These are phyloP conservation scores for Fagus sylvatica DNA, from an alignment of 306 rosid species.

Conservation along the genomic window DNA sequence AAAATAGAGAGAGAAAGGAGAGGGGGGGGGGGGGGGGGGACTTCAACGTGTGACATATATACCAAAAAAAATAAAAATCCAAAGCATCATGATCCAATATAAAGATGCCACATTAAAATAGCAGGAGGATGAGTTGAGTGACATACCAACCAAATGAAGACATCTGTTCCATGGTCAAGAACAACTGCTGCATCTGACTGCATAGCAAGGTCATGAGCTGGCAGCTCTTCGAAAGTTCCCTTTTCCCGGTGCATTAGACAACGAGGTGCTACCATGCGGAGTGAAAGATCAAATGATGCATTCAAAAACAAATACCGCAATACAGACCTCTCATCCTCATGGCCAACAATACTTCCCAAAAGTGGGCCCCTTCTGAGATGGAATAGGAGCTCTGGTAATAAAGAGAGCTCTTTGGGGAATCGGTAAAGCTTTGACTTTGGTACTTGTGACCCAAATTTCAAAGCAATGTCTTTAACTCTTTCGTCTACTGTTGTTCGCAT, in stretches of 20 bases:
- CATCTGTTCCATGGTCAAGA: constrained; percentile 91
- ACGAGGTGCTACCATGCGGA: constrained; percentile 94
- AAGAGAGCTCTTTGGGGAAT: constrained; percentile 80
- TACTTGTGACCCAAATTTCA: constrained; percentile 71
- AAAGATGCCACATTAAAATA: neutral
- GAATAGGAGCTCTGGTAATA: constrained; percentile 82
- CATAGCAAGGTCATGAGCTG: constrained; percentile 94
- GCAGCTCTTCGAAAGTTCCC: constrained; percentile 90
- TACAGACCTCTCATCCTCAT: constrained; percentile 95
- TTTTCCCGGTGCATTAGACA: constrained; percentile 95
- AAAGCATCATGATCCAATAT: constrained; percentile 3
- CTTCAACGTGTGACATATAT: neutral
- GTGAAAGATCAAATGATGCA: constrained; percentile 87
- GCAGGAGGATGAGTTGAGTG: constrained; percentile 13
- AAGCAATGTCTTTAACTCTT: constrained; percentile 81
- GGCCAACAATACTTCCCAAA: constrained; percentile 88
- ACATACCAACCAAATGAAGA: constrained; percentile 95
- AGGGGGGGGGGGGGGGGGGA: neutral
- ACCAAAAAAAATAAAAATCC: neutral
- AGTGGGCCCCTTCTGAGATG: constrained; percentile 91
- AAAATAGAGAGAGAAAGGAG: neutral
- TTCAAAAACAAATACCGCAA: constrained; percentile 80
- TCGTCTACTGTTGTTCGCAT: constrained; percentile 76
- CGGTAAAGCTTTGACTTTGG: constrained; percentile 73
- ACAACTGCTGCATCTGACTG: constrained; percentile 95